A percentile compares a stretch with the other conserved stretches of the same genome.
Evolutionary conservation across 768 basidiomycete genomes (phyloP).

Genomic region (Trametes coccinea): DNA sequence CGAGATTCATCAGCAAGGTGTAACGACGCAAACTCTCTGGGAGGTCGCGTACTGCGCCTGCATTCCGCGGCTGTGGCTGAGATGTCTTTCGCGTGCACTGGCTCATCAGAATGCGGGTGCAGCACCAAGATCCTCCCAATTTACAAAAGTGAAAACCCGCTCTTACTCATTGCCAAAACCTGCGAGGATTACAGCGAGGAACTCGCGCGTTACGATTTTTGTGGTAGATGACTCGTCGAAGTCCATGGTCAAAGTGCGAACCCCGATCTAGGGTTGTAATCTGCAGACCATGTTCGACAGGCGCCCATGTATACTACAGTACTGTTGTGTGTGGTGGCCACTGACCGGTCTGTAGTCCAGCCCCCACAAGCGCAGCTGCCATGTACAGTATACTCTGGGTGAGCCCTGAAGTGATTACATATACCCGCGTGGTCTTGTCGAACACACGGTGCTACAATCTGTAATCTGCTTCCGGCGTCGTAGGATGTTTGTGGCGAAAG

Average conservation of each 20-base stretch:
- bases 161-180: slow-evolving; percentile 91
- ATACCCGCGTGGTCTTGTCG: too few species aligned
- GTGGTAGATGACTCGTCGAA: slow-evolving; percentile 50
- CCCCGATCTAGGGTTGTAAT: slow-evolving; percentile 1
- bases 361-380: too few species aligned
- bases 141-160: background rate
- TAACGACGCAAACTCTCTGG: background rate
- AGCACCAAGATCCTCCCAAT: background rate
- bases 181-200: slow-evolving; percentile 84
- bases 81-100: background rate
- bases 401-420: too few species aligned
- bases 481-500: too few species aligned
- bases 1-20: background rate
- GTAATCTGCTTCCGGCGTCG: too few species aligned
- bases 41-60: slow-evolving; percentile 12
- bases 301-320: background rate
- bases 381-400: too few species aligned
- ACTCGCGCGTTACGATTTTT: slow-evolving; percentile 66
- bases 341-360: too few species aligned
- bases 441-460: too few species aligned
- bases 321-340: too few species aligned
- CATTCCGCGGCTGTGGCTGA: slow-evolving; percentile 19
- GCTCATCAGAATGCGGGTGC: background rate
- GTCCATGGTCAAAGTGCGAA: slow-evolving; percentile 51
- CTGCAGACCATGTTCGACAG: background rate